These are phyloP conservation scores for Linum lewisii DNA, from an alignment of 345 rosid species.

Conservation along the genomic window DNA sequence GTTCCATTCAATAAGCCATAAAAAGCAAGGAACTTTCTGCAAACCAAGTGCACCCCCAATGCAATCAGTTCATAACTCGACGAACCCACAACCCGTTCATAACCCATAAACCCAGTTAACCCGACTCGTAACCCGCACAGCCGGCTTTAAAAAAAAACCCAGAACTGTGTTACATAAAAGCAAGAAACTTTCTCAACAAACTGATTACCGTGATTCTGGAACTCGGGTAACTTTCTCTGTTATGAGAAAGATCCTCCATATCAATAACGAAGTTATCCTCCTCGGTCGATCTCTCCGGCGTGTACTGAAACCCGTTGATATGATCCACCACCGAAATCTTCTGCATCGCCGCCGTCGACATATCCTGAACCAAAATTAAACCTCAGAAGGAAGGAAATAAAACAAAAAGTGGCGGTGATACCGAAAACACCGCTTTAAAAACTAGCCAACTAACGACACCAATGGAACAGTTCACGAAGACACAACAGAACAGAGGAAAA, in stretches of 20 bases:
- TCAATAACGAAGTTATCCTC: conserved; percentile 54
- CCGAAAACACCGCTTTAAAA: background rate
- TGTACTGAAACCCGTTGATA: conserved; percentile 36
- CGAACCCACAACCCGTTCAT: too few relatives aligned
- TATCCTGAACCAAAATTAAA: conserved; percentile 8
- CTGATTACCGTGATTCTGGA: conserved; percentile 39
- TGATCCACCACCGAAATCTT: conserved; percentile 37
- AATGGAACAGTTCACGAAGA: background rate
- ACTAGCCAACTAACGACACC: background rate
- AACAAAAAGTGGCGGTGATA: background rate
- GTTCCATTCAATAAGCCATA: too few relatives aligned
- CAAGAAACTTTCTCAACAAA: too few relatives aligned
- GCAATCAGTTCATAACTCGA: too few relatives aligned
- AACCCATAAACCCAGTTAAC: too few relatives aligned
- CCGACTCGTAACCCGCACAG: too few relatives aligned
- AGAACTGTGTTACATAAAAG: too few relatives aligned
- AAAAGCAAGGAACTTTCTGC: too few relatives aligned
- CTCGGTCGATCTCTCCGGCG: conserved; percentile 25
- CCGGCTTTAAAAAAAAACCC: too few relatives aligned
- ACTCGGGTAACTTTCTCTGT: conserved; percentile 36
- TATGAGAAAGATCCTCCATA: conserved; percentile 46
- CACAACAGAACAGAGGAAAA: conserved; percentile 3
- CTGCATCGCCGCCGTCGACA: conserved; percentile 11
- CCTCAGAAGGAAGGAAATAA: background rate
- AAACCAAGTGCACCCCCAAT: too few relatives aligned